These are phyloP conservation scores for Linnemannia hyalina DNA, from an alignment of 192 early-diverging fungal genomes.

Conservation along the genomic window DNA sequence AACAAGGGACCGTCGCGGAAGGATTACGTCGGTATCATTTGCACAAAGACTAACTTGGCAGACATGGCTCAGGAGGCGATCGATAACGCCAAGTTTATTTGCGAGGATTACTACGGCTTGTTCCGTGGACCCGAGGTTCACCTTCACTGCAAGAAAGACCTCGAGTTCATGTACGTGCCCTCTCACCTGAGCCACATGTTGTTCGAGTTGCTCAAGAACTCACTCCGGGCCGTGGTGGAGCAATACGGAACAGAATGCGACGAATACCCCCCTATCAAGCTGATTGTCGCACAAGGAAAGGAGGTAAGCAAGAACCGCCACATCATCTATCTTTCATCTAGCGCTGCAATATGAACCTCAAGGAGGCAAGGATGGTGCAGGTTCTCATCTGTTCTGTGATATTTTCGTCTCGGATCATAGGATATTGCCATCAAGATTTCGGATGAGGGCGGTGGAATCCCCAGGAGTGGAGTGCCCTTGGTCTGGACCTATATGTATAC, in stretches of 20 bases:
- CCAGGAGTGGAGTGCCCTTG: conserved; percentile 86
- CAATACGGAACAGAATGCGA: conserved; percentile 86
- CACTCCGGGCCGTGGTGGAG: conserved; percentile 95
- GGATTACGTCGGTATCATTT: conserved; percentile 95
- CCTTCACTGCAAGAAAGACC: conserved; percentile 77
- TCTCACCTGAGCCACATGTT: conserved; percentile 97
- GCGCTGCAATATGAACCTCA: background rate
- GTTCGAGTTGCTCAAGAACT: conserved; percentile 98
- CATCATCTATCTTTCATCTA: background rate
- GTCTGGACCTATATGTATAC: conserved; percentile 98
- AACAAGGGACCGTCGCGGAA: conserved; percentile 71
- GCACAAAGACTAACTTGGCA: conserved; percentile 86
- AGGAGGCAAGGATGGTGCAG: too few relatives aligned
- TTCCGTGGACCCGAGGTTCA: conserved; percentile 85
- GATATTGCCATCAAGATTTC: conserved; percentile 98
- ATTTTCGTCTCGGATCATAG: conserved; percentile 31
- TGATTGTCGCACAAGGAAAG: conserved; percentile 89
- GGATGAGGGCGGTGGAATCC: conserved; percentile 96
- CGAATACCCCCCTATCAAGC: conserved; percentile 92
- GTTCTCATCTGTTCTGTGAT: background rate
- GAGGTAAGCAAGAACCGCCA: conserved; percentile 64
- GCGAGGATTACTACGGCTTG: conserved; percentile 91
- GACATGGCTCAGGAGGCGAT: conserved; percentile 91
- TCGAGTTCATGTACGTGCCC: conserved; percentile 97
- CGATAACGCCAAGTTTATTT: conserved; percentile 90